phyloP scores from a whole-genome alignment of 129 eudicot species.

The Flaveria trinervia region DNA sequence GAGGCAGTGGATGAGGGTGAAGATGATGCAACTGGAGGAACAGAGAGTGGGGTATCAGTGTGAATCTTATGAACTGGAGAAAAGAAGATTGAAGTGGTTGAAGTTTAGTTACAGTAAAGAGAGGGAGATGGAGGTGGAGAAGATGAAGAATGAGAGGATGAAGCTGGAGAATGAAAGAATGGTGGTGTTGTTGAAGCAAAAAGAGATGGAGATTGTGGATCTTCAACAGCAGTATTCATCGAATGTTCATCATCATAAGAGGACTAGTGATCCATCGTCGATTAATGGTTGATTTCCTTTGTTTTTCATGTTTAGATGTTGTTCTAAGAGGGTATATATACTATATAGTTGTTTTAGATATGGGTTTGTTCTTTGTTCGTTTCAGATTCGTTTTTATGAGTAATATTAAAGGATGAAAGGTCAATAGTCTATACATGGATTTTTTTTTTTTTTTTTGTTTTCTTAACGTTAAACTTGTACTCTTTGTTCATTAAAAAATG shows the following conservation, averaged over 20 bases:
- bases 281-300: conserved; percentile 9
- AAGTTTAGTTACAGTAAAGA: conserved; percentile 73
- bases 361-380: not conserved
- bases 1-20: conserved; percentile 65
- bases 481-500: too few relatives aligned
- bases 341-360: not conserved
- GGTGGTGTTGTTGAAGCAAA: conserved; percentile 62
- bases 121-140: conserved; percentile 77
- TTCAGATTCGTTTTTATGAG: not conserved
- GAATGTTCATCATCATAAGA: conserved; percentile 30
- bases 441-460: too few relatives aligned
- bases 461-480: too few relatives aligned
- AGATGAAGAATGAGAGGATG: conserved; percentile 59
- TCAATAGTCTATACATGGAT: not conserved
- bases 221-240: conserved; percentile 45
- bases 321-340: not conserved
- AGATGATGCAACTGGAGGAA: conserved; percentile 63
- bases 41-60: conserved; percentile 46
- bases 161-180: conserved; percentile 84
- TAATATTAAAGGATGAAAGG: not conserved
- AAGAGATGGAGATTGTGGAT: conserved; percentile 64
- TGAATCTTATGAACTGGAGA: conserved; percentile 62
- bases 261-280: conserved; percentile 43
- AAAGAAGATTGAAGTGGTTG: conserved; percentile 71
- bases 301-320: not conserved